These are phyloP conservation scores for Pyricularia pennisetigena DNA, from an alignment of 2,329 filamentous ascomycete genomes.

Conservation along the genomic window DNA sequence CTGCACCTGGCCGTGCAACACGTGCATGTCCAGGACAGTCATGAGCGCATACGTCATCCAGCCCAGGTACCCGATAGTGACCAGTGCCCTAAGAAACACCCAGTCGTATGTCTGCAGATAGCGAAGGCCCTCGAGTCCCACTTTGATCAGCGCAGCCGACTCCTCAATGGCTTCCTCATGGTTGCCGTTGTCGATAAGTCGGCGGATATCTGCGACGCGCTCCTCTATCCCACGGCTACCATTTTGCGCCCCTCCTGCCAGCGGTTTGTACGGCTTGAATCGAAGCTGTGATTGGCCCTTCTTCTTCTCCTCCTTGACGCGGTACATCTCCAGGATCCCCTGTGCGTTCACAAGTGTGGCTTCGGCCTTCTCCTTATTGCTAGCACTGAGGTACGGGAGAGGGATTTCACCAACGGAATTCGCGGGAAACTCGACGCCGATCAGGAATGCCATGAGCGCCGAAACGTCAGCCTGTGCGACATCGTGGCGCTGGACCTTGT, in stretches of 20 bases:
- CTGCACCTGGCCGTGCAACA: conserved; percentile 61
- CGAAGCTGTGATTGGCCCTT: conserved; percentile 58
- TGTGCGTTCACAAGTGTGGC: conserved; percentile 77
- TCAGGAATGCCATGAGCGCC: conserved; percentile 88
- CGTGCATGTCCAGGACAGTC: conserved; percentile 79
- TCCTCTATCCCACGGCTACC: conserved; percentile 50
- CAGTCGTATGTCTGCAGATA: conserved; percentile 98
- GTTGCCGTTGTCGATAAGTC: conserved; percentile 54
- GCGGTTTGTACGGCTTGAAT: conserved; percentile 64
- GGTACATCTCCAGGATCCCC: conserved; percentile 90
- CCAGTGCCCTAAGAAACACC: conserved; percentile 83
- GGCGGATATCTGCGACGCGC: conserved; percentile 57
- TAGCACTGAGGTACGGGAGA: conserved; percentile 67
- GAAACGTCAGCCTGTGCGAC: conserved; percentile 91
- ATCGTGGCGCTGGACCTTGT: conserved; percentile 76
- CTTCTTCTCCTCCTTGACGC: conserved; percentile 84
- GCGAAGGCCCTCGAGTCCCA: conserved; percentile 71
- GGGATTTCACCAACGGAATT: conserved; percentile 95
- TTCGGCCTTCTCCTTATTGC: conserved; percentile 67
- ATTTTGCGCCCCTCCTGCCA: conserved; percentile 41
- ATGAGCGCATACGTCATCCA: conserved; percentile 93
- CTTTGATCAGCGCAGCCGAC: conserved; percentile 65
- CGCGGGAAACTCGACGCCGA: conserved; percentile 80
- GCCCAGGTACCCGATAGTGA: conserved; percentile 84
- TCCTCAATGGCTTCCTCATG: conserved; percentile 72